Percentiles rank a stretch among this genome's conserved stretches.
Conservation (phyloP, 23 red algal genomes). For the Agarophyton chilense region DNA sequence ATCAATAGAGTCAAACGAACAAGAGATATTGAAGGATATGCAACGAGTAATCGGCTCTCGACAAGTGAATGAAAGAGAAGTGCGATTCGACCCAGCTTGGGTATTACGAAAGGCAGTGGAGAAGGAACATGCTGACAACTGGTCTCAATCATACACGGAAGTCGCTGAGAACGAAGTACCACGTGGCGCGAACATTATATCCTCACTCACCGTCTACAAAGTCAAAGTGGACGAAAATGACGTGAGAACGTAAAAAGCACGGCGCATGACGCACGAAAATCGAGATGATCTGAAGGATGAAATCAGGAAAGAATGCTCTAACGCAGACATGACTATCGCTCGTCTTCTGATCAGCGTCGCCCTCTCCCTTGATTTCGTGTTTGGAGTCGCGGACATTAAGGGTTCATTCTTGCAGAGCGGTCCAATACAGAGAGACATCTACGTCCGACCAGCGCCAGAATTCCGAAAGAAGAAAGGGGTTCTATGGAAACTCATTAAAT, state of each 20-base stretch:
- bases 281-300: neutral
- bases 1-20: neutral
- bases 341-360: constrained; percentile 18
- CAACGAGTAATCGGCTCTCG: neutral
- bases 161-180: constrained; percentile 16
- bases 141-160: neutral
- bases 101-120: neutral
- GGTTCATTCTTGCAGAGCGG: constrained; percentile 26
- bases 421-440: constrained; percentile 1
- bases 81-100: neutral
- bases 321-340: neutral
- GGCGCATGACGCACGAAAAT: neutral
- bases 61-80: neutral
- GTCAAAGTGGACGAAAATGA: constrained; percentile 7
- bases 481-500: constrained; percentile 30
- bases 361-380: neutral
- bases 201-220: constrained; percentile 35
- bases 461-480: neutral
- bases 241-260: neutral
- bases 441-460: constrained; percentile 22
- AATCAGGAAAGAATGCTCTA: constrained; percentile 6
- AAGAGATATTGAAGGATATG: neutral
- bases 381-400: constrained; percentile 13
- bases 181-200: constrained; percentile 13
- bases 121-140: neutral